Conservation (phyloP, 2,329 filamentous ascomycete genomes). For the Emmonsiellopsis sp. region DNA sequence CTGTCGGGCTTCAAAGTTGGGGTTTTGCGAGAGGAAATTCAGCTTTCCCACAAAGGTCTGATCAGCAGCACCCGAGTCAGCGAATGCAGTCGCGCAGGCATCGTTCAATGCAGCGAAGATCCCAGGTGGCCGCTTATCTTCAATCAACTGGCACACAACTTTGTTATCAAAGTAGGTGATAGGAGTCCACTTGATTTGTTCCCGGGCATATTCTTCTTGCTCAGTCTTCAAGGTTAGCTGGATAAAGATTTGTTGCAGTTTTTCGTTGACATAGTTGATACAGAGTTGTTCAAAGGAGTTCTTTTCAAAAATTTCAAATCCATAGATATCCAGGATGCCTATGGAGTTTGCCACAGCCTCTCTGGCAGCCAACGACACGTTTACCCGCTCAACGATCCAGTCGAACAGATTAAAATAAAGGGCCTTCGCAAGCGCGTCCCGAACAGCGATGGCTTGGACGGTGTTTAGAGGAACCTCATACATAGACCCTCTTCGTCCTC, state of each 20-base stretch:
- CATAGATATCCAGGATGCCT: constrained; percentile 97
- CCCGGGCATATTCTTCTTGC: constrained; percentile 91
- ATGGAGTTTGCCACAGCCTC: constrained; percentile 73
- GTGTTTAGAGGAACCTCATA: constrained; percentile 75
- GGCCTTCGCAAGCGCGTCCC: constrained; percentile 87
- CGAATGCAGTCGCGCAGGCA: constrained; percentile 95
- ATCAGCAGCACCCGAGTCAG: constrained; percentile 87
- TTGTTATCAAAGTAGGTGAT: constrained; percentile 99
- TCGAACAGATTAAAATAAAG: constrained; percentile 97
- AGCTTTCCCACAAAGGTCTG: constrained; percentile 91
- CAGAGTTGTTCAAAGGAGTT: constrained; percentile 98
- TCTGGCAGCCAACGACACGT: constrained; percentile 73
- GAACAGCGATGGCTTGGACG: constrained; percentile 74
- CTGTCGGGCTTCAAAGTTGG: constrained; percentile 84
- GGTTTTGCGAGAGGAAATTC: constrained; percentile 76
- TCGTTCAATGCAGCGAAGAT: constrained; percentile 96
- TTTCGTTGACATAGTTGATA: constrained; percentile 99
- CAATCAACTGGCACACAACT: constrained; percentile 93
- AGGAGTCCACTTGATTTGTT: constrained; percentile 97
- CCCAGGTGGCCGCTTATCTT: constrained; percentile 80
- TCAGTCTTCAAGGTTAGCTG: constrained; percentile 93
- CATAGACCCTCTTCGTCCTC: constrained; percentile 56
- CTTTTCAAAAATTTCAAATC: constrained; percentile 98
- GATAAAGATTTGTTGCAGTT: constrained; percentile 98
- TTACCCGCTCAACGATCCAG: constrained; percentile 93